Evolutionary conservation across 2,329 filamentous ascomycete genomes (phyloP), one percentile per base, ranked within the genome.

Genomic region (Geosmithia flava): DNA sequence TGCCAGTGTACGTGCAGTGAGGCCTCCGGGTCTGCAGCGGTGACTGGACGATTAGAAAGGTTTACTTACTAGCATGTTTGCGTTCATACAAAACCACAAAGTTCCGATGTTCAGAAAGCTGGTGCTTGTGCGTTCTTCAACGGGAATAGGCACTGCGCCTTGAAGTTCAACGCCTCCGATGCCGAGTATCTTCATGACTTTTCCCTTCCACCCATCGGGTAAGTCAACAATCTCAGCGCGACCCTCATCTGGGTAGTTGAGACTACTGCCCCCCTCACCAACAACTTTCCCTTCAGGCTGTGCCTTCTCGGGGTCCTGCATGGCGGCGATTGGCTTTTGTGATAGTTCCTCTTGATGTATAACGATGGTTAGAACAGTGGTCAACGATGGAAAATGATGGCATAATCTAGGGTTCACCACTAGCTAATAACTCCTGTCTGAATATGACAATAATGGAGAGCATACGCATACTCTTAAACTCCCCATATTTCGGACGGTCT

Each of bases 1-100:
- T 27, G 23, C 23, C 4, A 27, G 8, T 5, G 23, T 27, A n/a
- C n/a, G n/a, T n/a, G n/a, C n/a, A 27, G 23, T 8, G 23, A 27
- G 23, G 23, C 23, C 23, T 27, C 23, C 23, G 4, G 23, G 23
- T 27, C 23, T 27, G 23, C 4, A 27, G 23, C 23, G 23, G 8
- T 27, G 23, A 27, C n/a, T n/a, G n/a, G n/a, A n/a, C n/a, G 8
- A 27, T 27, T 37, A 5, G 33, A 37, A 11, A 7, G 3, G 13
- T 11, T 37, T 13, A 37, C 33, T 37, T 37, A 37, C 63, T 11
- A 72, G 57, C 42, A 73, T 72, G 51, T 73, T 74, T 46, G 62
- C 60, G 53, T 71, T 74, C 54, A 72, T 68, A 43, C 66, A 71
- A 48, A 63, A 70, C 70, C 71, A 74, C 7, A 73, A 53, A 2